phyloP scores from a whole-genome alignment of 148 eudicot species.

The Chenopodium album region DNA sequence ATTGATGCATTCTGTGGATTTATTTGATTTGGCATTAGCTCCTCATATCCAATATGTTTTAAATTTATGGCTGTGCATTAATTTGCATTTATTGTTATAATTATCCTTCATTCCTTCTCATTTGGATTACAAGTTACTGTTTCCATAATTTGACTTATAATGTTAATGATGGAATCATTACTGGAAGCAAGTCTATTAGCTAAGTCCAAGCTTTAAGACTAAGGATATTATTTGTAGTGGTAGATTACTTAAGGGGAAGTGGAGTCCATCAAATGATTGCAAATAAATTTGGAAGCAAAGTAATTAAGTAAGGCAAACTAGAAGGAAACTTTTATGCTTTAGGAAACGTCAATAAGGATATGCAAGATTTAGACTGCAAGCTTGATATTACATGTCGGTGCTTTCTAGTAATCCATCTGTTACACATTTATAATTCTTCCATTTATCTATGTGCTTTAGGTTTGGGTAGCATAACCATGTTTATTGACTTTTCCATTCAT shows the following conservation, averaged over 20 bases:
- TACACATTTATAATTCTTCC: not conserved
- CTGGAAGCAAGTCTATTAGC: not conserved
- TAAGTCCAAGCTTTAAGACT: not conserved
- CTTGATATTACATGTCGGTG: not conserved
- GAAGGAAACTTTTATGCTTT: not conserved
- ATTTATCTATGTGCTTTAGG: not conserved
- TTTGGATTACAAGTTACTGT: not conserved
- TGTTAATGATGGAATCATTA: not conserved
- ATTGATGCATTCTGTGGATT: not conserved
- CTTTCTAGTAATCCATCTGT: not conserved
- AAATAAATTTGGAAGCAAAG: not conserved
- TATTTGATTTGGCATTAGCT: not conserved
- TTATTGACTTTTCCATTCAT: not conserved
- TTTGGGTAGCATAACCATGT: slow-evolving; percentile 1
- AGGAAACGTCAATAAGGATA: too few relatives aligned
- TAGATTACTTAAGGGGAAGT: not conserved
- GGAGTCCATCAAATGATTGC: not conserved
- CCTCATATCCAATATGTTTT: not conserved
- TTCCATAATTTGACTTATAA: not conserved
- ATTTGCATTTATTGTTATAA: too few relatives aligned
- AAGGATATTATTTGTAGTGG: not conserved
- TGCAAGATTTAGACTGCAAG: too few relatives aligned
- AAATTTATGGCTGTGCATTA: not conserved
- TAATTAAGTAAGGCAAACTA: not conserved
- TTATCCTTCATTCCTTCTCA: not conserved